A percentile compares a stretch with the other conserved stretches of the same genome.
phyloP scores from a whole-genome alignment of 345 rosid genomes.

The Dipteronia dyeriana region DNA sequence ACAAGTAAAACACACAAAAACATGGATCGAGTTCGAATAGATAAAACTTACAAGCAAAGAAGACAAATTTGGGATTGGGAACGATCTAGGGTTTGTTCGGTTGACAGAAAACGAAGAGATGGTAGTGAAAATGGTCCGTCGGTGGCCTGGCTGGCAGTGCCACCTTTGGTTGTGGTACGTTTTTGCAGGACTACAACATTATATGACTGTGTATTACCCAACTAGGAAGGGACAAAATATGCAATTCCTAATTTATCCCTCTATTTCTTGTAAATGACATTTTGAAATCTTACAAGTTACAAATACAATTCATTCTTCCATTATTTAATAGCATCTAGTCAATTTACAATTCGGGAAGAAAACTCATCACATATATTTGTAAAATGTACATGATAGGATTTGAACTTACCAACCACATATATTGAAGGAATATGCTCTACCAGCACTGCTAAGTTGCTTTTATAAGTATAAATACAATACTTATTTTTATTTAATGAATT shows the following conservation, averaged over 20 bases:
- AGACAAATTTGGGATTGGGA: neutral
- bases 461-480: too few relatives aligned
- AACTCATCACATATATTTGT: too few relatives aligned
- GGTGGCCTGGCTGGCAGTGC: neutral
- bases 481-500: too few relatives aligned
- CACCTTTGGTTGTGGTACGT: neutral
- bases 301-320: too few relatives aligned
- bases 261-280: neutral
- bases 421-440: too few relatives aligned
- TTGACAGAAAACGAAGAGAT: neutral
- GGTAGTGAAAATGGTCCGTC: neutral
- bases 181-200: neutral
- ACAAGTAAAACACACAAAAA: neutral
- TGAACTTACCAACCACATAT: too few relatives aligned
- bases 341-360: too few relatives aligned
- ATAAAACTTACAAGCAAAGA: conserved; percentile 1
- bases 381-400: too few relatives aligned
- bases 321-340: too few relatives aligned
- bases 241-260: conserved; percentile 2
- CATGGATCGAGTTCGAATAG: neutral
- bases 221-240: neutral
- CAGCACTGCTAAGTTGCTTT: too few relatives aligned
- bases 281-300: too few relatives aligned
- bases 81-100: conserved; percentile 12
- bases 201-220: neutral